A percentile compares a stretch with the other conserved stretches of the same genome.
Evolutionary conservation across 2,329 filamentous ascomycete genomes (phyloP).

Genomic region (Gnomoniopsis smithogilvyi): DNA sequence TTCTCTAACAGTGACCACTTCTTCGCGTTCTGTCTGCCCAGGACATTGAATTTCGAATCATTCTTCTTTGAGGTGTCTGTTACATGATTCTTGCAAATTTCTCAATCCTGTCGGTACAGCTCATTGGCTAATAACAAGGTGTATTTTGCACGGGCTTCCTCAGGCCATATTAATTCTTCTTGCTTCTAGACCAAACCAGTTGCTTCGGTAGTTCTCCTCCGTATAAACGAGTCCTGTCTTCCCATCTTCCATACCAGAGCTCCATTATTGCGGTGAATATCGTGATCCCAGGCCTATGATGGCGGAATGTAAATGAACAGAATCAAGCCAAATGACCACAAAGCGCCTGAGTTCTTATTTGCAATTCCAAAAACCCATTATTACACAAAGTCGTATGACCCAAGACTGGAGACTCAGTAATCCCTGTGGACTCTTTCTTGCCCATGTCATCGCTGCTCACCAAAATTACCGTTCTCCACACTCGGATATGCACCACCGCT

Average conservation of each 20-base stretch:
- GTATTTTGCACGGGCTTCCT: no score
- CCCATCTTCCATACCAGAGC: not conserved
- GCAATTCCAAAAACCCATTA: not conserved
- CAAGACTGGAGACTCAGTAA: not conserved
- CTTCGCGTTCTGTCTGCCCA: no score
- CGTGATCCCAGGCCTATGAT: not conserved
- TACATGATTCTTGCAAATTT: no score
- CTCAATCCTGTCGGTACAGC: no score
- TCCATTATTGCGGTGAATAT: not conserved
- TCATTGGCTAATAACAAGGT: no score
- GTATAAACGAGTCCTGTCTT: not conserved
- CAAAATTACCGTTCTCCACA: conserved; percentile 60
- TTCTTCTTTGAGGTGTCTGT: no score
- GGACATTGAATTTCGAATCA: no score
- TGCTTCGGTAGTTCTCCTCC: not conserved
- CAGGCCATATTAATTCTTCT: not conserved
- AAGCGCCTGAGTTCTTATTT: not conserved
- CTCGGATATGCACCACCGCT: conserved; percentile 62
- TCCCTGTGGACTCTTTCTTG: not conserved
- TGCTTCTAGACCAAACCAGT: not conserved
- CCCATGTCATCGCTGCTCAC: conserved; percentile 15
- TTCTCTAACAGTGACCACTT: no score
- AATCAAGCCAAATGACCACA: not conserved
- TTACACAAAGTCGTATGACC: not conserved
- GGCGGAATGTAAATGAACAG: not conserved